Base-by-base conservation (phyloP, 306 rosid genomes). In the Cucumis hystrix region DNA sequence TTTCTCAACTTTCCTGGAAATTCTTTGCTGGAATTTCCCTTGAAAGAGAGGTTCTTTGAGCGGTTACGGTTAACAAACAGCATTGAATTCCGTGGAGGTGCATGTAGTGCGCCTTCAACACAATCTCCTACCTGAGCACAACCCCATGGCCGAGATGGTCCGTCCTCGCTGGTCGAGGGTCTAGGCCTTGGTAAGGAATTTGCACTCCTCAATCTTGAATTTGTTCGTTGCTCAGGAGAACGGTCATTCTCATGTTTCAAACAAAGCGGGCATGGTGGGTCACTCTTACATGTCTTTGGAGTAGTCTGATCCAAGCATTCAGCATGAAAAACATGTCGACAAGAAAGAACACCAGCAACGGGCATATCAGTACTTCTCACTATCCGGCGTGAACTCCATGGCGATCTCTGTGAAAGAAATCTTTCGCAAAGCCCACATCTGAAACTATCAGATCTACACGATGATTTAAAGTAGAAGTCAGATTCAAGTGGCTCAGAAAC, bases 341-440 rank as follows among this genome's bases (percentile, higher is more conserved):
- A 95, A 10, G 92, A 86, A 79, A 92, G 97, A 76, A 95, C 93
- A 40, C 96, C 94, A 0, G 91, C 80, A 6, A 88, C 83, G 21
- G 97, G 97, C 97, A 95, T 88, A 88, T 92, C 97, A 51, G 90
- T 87, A 79, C 97, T 92, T 84, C 90, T 90, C 82, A 92, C 96
- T 35, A 95, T 95, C 18, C 96, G 83, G 23, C 91, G 91, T 54
- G 90, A 85, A 81, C 97, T 86, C 97, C 97, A 95, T 18, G 97
- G 97, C 0, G 97, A 95, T 79, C 92, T 88, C 54, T 87, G 97
- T 6, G 93, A 90, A 39, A 92, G 90, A 81, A 80, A 85, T 77
- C 88, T 89, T 81, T 85, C 93, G 72, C 99, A 95, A 82, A 92
- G 79, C 78, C 92, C 82, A 67, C 97, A 95, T 56, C 87, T 89